phyloP scores from a whole-genome alignment of 345 rosid genomes.

The Carallia brachiata region DNA sequence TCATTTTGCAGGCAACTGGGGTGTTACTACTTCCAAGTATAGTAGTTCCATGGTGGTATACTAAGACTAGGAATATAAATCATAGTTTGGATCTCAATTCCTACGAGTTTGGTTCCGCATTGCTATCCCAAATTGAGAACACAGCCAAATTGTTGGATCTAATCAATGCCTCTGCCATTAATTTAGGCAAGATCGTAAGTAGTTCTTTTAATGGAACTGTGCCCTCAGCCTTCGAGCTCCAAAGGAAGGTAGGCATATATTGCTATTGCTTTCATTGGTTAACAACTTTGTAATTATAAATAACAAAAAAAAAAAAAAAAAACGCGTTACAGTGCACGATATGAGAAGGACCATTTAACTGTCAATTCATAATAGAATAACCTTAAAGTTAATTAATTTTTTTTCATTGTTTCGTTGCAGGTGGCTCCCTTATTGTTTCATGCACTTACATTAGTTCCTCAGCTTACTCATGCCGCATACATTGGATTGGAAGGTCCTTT shows the following conservation, averaged over 20 bases:
- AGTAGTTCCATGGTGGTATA: slow-evolving; percentile 34
- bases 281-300: no score
- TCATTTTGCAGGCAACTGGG: slow-evolving; percentile 30
- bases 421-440: slow-evolving; percentile 44
- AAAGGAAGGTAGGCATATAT: slow-evolving; percentile 30
- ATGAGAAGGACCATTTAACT: no score
- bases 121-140: slow-evolving; percentile 29
- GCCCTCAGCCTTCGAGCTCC: slow-evolving; percentile 18
- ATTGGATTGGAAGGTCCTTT: slow-evolving; percentile 40
- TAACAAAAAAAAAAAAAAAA: no score
- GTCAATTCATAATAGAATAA: no score
- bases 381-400: background rate
- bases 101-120: slow-evolving; percentile 7
- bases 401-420: slow-evolving; percentile 17
- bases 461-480: slow-evolving; percentile 39
- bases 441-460: slow-evolving; percentile 36
- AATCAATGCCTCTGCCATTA: slow-evolving; percentile 29
- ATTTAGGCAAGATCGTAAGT: slow-evolving; percentile 26
- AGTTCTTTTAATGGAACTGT: slow-evolving; percentile 23
- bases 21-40: slow-evolving; percentile 34
- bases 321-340: no score
- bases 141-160: slow-evolving; percentile 21
- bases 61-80: slow-evolving; percentile 12
- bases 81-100: slow-evolving; percentile 10
- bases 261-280: background rate